Evolutionary conservation across 257 asterid species (phyloP), one percentile per base, ranked within the genome.

Genomic region (Petrea volubilis): DNA sequence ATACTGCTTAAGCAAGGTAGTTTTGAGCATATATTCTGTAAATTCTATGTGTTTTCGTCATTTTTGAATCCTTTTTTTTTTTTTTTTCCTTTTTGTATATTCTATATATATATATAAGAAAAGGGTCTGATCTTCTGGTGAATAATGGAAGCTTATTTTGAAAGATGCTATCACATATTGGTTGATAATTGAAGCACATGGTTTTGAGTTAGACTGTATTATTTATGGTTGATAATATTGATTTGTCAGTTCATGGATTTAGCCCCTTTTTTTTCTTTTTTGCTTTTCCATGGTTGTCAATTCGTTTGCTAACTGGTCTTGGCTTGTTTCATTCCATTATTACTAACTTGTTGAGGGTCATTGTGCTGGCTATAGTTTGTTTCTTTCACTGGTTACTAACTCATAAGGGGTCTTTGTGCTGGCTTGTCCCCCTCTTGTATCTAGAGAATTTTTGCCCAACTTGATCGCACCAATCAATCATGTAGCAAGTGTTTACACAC

Each of bases 1-100:
- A 89, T 55, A 87, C 99, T 13, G 86, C 99, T 7, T 86, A 82
- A 84, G 46, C 13, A 71, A 52, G n/a, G 68, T 43, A 20, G 9
- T 38, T 27, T 23, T 44, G 59, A 58, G 68, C 71, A 75, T 56
- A 68, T 80, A 65, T 23, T 43, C 74, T 90, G 96, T 93, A 87
- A 77, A 93, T 90, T 88, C 92, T 84, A 57, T 60, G 6, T 41
- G 83, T 10, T 56, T 72, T 63, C 12, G 2, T 41, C n/a, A n/a
- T n/a, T 56, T 70, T 61, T 58, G 72, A 82, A 78, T 59, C 49
- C 68, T 66, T 76, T 68, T 15, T 57, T 51, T 65, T 38, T 66
- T 64, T 64, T 27, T 64, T 46, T 77, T 65, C 70, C 72, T 36
- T 60, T 70, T 51, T 88, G 88, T 74, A 82, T 65, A 82, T 79